Evolutionary conservation across 2,329 filamentous ascomycete species (phyloP), one percentile per base, ranked within the genome.

Genomic region (Davidsoniella australis): DNA sequence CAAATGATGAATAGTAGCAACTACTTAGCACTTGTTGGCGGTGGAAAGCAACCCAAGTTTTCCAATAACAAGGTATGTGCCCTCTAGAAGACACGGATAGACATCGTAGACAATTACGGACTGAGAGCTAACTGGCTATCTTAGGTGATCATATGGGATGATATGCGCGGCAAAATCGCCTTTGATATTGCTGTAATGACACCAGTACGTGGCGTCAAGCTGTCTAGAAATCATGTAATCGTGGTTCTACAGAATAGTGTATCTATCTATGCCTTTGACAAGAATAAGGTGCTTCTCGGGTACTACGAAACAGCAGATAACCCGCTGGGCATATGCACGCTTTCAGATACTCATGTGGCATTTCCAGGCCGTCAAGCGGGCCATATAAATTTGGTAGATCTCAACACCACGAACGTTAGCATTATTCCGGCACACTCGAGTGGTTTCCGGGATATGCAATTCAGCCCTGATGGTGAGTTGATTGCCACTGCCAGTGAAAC

Each of bases 371-470:
- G 86, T 47, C 88, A 83, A 1, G 66, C 77, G 0, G 91, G 91
- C 10, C 91, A 98, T 59, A 81, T 96, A 24, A 88, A 95, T 62
- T 68, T 96, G 1, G 82, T 94, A 47, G 80, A 93, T 57, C 65
- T 93, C 9, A 69, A 71, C 16, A 85, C 79, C 0, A 79, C 80
- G 45, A 89, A 85, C 58, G 85, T 96, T 55, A 93, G 82, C 66
- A 94, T 98, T 61, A 86, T 96, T 52, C 86, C 87, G 1, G 91
- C 89, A 2, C 91, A 98, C 62, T 80, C 81, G 4, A 82, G 82
- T 0, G 71, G 82, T 0, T 68, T 98, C 16, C 76, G 82, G 53
- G 86, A 87, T 40, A 71, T 98, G 55, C 75, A 80, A 9, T 67
- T 98, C 36, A 94, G 85, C 56, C 72, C 72, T 0, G 84, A 94